A percentile compares a stretch with the other conserved stretches of the same genome.
Conservation (phyloP, 495 filamentous ascomycete genomes). For the Penicillium taxi region DNA sequence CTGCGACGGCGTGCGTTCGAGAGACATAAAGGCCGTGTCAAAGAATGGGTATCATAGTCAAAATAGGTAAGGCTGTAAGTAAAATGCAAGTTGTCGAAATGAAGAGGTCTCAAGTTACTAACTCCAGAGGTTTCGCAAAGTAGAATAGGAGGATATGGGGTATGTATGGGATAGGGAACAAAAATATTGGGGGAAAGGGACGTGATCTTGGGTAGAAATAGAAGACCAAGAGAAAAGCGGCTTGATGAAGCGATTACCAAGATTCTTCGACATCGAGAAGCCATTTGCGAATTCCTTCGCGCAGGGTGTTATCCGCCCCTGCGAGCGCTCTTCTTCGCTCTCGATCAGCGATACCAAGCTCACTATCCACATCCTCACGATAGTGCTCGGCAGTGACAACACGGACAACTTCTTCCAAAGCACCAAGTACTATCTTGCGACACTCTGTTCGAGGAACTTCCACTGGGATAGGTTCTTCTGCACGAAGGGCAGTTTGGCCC, state of each 20-base stretch:
- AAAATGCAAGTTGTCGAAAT: neutral
- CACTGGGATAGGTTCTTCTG: constrained; percentile 26
- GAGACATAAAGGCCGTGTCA: constrained; percentile 3
- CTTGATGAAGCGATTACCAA: constrained; percentile 30
- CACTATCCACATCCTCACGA: constrained; percentile 34
- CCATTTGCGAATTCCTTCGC: constrained; percentile 60
- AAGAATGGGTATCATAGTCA: constrained; percentile 26
- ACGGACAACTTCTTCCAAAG: constrained; percentile 57
- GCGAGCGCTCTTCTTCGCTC: constrained; percentile 30
- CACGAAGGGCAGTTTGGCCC: constrained; percentile 12
- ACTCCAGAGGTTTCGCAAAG: neutral
- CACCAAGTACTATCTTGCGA: constrained; percentile 52
- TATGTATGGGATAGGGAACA: neutral
- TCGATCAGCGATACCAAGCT: constrained; percentile 27
- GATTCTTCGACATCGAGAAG: constrained; percentile 50
- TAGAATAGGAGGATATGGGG: neutral
- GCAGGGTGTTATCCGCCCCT: constrained; percentile 48
- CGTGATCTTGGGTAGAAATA: too few relatives aligned
- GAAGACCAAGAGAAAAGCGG: constrained; percentile 4
- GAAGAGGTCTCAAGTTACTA: constrained; percentile 1
- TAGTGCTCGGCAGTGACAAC: constrained; percentile 50
- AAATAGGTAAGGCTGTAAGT: constrained; percentile 10
- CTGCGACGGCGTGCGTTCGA: too few relatives aligned
- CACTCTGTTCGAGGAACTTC: constrained; percentile 54
- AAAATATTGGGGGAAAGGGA: constrained; percentile 1